Conservation (phyloP, 2,329 filamentous ascomycete genomes). For the Paraconiothyrium brasiliense region DNA sequence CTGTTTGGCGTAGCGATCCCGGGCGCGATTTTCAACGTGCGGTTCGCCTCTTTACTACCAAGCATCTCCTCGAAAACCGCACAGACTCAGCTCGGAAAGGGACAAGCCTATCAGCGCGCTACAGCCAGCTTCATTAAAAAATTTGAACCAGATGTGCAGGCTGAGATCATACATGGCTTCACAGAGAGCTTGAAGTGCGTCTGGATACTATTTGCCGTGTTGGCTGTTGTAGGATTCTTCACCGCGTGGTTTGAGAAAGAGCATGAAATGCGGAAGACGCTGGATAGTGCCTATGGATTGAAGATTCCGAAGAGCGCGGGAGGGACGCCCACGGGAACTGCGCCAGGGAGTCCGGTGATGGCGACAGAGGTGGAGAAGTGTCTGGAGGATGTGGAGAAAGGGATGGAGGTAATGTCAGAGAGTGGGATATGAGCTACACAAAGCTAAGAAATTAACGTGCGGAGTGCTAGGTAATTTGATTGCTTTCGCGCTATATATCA, state of each 20-base stretch:
- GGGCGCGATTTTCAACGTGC: slow-evolving; percentile 40
- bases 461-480: no score
- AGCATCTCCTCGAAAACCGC: slow-evolving; percentile 22
- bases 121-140: slow-evolving; percentile 28
- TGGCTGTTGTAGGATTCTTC: slow-evolving; percentile 46
- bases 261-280: slow-evolving; percentile 48
- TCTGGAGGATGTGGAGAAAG: slow-evolving; percentile 7
- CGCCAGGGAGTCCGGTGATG: not conserved
- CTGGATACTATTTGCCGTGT: slow-evolving; percentile 49
- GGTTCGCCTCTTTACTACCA: slow-evolving; percentile 26
- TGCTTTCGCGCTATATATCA: no score
- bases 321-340: slow-evolving; percentile 7
- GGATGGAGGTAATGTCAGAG: not conserved
- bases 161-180: slow-evolving; percentile 48
- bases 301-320: slow-evolving; percentile 31
- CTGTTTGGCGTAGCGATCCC: slow-evolving; percentile 44
- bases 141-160: slow-evolving; percentile 25
- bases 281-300: slow-evolving; percentile 54
- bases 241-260: slow-evolving; percentile 49
- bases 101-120: slow-evolving; percentile 41
- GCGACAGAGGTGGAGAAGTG: slow-evolving; percentile 3
- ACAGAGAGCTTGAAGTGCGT: slow-evolving; percentile 46
- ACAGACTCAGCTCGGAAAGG: slow-evolving; percentile 24
- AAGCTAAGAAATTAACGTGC: no score
- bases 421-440: no score